Conservation (phyloP, 768 basidiomycete species). For the Hortiboletus campestris region DNA sequence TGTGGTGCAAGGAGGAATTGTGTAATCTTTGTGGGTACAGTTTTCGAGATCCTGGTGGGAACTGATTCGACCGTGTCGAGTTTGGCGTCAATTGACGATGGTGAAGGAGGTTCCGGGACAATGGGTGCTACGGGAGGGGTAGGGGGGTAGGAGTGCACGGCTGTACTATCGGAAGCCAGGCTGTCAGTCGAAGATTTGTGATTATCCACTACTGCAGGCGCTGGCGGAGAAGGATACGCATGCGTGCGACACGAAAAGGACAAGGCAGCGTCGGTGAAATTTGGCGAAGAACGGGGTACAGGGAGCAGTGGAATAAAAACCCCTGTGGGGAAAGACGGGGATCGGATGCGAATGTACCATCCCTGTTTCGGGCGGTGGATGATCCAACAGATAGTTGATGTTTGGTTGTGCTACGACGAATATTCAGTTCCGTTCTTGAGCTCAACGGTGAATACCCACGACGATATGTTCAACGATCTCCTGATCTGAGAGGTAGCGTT, state of each 20-base stretch:
- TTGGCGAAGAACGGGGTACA: constrained; percentile 43
- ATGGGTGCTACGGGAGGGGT: constrained; percentile 42
- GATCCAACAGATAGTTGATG: constrained; percentile 64
- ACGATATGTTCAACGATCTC: constrained; percentile 77
- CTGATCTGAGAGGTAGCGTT: constrained; percentile 67
- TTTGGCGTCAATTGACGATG: constrained; percentile 31
- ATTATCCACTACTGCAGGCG: neutral
- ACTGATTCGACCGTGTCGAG: constrained; percentile 20
- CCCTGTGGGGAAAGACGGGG: constrained; percentile 66
- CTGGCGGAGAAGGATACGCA: constrained; percentile 24
- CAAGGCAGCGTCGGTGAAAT: constrained; percentile 51
- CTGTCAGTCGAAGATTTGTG: constrained; percentile 29
- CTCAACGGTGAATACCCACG: constrained; percentile 40
- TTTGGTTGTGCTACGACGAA: constrained; percentile 58
- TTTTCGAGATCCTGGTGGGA: constrained; percentile 1
- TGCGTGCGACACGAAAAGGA: constrained; percentile 54
- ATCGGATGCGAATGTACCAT: constrained; percentile 79
- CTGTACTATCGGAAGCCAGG: constrained; percentile 30
- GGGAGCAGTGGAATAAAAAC: constrained; percentile 56
- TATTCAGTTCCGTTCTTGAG: neutral
- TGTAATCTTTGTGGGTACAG: constrained; percentile 32
- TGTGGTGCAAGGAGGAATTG: constrained; percentile 55
- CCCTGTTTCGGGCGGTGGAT: constrained; percentile 78
- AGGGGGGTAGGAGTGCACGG: constrained; percentile 57
- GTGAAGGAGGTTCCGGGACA: constrained; percentile 34